Evolutionary conservation across 306 rosid species (phyloP), one percentile per base, ranked within the genome.

Genomic region (Medicago ruthenica): DNA sequence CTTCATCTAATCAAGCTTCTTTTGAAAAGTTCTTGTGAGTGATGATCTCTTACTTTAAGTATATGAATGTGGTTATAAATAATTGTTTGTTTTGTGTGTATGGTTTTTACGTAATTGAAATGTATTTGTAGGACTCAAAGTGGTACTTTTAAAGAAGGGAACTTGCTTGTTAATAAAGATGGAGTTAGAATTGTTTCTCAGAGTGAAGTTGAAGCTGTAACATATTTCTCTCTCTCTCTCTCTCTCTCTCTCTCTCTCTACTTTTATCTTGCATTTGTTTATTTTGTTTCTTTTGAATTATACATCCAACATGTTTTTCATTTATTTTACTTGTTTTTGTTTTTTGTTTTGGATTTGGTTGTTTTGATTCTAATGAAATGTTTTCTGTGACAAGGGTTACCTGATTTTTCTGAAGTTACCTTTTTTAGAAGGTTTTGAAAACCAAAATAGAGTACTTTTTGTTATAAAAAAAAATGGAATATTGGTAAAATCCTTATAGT

Each of bases 111-210:
- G 31, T 89, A 24, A 83, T 83, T 87, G 74, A 36, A 79, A 47
- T 77, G 1, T 63, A 70, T 82, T 76, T 67, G 36, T 58, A 92
- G 99, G 87, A 89, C 96, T 40, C 82, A 92, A 78, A 89, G 90
- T n/a, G 97, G 97, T 15, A 87, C 96, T 42, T 92, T 95, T 85
- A 84, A 44, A 81, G 97, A 86, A 60, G 97, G 89, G 65, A 91
- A 92, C 75, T 88, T 95, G 73, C 97, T 92, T 57, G 99, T 95
- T 24, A 89, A 95, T 73, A 81, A 76, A 34, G 97, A 95, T 53
- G 99, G 99, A 69, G 90, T 95, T 87, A 89, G 88, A 79, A 79
- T 95, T 82, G 90, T 90, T 24, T 81, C 97, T 79, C 80, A 86
- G 27, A 81, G 67, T 71, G 93, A 89, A 83, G 90, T 84, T 34